Conservation (phyloP, 2,329 filamentous ascomycete species). For the Tolypocladium tropicale region DNA sequence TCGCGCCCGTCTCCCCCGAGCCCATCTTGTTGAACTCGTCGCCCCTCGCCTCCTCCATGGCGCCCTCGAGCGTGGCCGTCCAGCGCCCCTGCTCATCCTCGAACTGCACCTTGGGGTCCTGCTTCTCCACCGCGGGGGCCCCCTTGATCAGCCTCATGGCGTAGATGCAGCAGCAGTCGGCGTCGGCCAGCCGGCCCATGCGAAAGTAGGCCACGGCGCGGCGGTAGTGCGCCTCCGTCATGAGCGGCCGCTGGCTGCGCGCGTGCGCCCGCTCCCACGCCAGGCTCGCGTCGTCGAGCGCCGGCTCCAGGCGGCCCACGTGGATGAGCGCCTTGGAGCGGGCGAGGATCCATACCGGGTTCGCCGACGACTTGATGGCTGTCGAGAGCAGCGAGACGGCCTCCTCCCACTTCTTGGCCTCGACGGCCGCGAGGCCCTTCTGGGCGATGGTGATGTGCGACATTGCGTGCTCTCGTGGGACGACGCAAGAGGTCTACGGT, state of each 20-base stretch:
- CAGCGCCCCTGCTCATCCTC: slow-evolving; percentile 39
- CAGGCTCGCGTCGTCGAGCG: slow-evolving; percentile 59
- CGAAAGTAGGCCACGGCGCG: slow-evolving; percentile 65
- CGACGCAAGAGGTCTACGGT: neutral
- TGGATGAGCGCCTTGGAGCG: slow-evolving; percentile 72
- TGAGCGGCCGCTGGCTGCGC: slow-evolving; percentile 64
- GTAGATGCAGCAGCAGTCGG: slow-evolving; percentile 59
- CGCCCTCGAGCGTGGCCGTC: slow-evolving; percentile 23
- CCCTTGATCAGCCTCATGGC: slow-evolving; percentile 30
- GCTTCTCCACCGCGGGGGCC: slow-evolving; percentile 17
- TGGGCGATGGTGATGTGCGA: slow-evolving; percentile 39
- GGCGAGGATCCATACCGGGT: slow-evolving; percentile 70
- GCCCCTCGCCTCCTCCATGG: slow-evolving; percentile 15
- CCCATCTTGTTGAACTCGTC: slow-evolving; percentile 17
- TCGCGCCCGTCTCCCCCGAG: no score
- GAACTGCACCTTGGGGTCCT: slow-evolving; percentile 15
- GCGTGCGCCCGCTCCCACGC: slow-evolving; percentile 52
- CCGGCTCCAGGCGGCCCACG: slow-evolving; percentile 46
- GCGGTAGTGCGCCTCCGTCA: slow-evolving; percentile 73
- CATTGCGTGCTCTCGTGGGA: slow-evolving; percentile 25
- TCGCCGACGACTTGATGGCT: slow-evolving; percentile 55
- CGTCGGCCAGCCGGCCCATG: slow-evolving; percentile 62
- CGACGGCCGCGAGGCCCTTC: slow-evolving; percentile 55
- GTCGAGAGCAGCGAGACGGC: slow-evolving; percentile 60
- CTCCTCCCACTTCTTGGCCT: slow-evolving; percentile 50